Base-by-base conservation (phyloP, 805 yeast species). In the Nakazawaea populi region DNA sequence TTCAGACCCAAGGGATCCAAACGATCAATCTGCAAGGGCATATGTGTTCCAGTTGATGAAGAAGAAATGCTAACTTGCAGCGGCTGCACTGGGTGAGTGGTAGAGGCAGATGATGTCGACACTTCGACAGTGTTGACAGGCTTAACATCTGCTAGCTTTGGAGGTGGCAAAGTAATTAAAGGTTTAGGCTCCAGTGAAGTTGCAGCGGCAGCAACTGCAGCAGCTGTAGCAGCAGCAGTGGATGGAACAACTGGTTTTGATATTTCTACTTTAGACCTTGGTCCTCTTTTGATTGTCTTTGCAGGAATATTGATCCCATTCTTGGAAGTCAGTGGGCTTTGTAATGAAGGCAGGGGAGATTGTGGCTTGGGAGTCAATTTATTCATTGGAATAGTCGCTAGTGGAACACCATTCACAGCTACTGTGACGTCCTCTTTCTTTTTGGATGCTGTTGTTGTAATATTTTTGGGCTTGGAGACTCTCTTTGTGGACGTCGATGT, bases 401-500 rank as follows among this genome's bases (percentile, higher is more conserved):
- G 35, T 14, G 42, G 42, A 5, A 46, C 32, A 4, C 41, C 18
- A n/a, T 39, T 37, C 7, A 36, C 47, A 8, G 24, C 31, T 7
- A 28, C 32, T 18, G 31, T 24, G n/a, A 27, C 36, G 12, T 34
- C 28, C 28, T 10, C 11, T 18, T 14, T 35, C 10, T 14, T 28
- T 11, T 18, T 35, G 24, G 12, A 24, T 32, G 24, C 29, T 29
- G 11, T 18, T 27, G 28, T 10, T 32, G 27, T 35, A 24, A 18
- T 24, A 35, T 18, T 42, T 46, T 46, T 46, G 8, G 43, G 47
- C 29, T 42, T 37, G 18, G 42, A 31, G 12, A 27, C 27, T 14
- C 37, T 53, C 61, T 7, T 54, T 58, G 8, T 27, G 48, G 24
- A 56, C 51, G 45, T 48, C 63, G 28, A 31, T 12, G 39, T 35